phyloP scores from a whole-genome alignment of 2,329 filamentous ascomycete genomes.

The Aspergillus jensenii region DNA sequence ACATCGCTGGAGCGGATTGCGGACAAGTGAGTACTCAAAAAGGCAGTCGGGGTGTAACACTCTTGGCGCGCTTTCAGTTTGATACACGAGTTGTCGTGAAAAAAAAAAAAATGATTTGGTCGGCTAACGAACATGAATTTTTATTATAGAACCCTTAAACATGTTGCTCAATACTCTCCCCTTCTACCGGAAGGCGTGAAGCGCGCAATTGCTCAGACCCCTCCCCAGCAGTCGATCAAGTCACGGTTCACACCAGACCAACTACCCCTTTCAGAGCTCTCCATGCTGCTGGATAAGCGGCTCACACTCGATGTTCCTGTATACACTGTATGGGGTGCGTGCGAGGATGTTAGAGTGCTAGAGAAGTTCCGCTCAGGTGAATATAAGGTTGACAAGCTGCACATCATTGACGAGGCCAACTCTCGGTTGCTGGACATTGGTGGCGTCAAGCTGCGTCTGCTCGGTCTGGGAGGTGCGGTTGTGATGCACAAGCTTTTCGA shows the following conservation, averaged over 20 bases:
- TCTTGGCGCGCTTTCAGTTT: neutral
- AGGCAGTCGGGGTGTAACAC: neutral
- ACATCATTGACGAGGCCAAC: constrained; percentile 97
- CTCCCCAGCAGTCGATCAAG: constrained; percentile 72
- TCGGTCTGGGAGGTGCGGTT: constrained; percentile 91
- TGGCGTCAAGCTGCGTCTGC: constrained; percentile 89
- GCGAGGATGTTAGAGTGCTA: constrained; percentile 94
- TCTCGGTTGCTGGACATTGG: constrained; percentile 93
- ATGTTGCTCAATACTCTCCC: constrained; percentile 97
- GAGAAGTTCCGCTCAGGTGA: constrained; percentile 97
- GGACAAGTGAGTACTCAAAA: constrained; percentile 71
- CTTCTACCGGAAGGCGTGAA: constrained; percentile 77
- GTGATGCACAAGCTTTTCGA: constrained; percentile 99
- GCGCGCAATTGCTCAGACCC: constrained; percentile 64
- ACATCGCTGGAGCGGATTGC: constrained; percentile 94
- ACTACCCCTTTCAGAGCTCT: constrained; percentile 87
- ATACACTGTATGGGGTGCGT: constrained; percentile 98
- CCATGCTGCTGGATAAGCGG: constrained; percentile 82
- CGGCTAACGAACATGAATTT: constrained; percentile 18
- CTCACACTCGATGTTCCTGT: constrained; percentile 93
- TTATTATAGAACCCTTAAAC: constrained; percentile 77
- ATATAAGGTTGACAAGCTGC: constrained; percentile 95
- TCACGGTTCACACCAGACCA: constrained; percentile 77
- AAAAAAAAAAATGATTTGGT: constrained; percentile 4
- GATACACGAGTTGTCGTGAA: neutral